Evolutionary conservation across 202 grass and related monocot species (phyloP).

Genomic region (Miscanthus sacchariflorus): DNA sequence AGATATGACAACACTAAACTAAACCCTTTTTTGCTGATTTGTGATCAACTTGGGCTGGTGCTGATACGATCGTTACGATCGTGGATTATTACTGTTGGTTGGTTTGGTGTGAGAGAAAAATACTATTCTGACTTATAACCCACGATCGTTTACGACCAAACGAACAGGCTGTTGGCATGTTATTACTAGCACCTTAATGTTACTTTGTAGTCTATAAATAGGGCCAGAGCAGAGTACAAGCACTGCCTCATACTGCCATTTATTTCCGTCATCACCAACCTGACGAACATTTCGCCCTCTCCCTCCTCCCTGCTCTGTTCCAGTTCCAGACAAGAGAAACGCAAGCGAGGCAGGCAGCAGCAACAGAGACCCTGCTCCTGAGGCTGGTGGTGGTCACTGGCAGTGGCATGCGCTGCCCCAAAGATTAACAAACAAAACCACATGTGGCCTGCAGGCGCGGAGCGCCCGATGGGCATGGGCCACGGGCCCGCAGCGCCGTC

Average conservation of each 20-base stretch:
- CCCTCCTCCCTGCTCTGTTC: background rate
- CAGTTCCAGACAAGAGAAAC: background rate
- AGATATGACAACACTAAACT: background rate
- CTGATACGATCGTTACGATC: no score
- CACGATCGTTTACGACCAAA: no score
- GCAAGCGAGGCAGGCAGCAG: background rate
- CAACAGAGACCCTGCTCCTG: conserved; percentile 15
- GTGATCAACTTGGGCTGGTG: background rate
- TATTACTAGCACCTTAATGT: background rate
- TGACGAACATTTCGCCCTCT: background rate
- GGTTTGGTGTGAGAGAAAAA: no score
- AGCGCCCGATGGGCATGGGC: conserved; percentile 39
- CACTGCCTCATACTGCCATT: background rate
- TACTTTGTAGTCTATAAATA: conserved; percentile 37
- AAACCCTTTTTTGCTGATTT: background rate
- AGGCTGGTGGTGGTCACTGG: background rate
- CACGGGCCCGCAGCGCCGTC: conserved; percentile 27
- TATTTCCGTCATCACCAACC: background rate
- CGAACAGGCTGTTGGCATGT: background rate
- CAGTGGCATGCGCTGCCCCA: conserved; percentile 8
- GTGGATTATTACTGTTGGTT: no score
- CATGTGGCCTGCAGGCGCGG: conserved; percentile 62
- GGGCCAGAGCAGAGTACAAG: conserved; percentile 12
- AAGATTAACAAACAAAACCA: conserved; percentile 13
- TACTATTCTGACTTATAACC: no score